Conservation (phyloP, 2,329 filamentous ascomycete species). For the Pseudogymnoascus sp. region DNA sequence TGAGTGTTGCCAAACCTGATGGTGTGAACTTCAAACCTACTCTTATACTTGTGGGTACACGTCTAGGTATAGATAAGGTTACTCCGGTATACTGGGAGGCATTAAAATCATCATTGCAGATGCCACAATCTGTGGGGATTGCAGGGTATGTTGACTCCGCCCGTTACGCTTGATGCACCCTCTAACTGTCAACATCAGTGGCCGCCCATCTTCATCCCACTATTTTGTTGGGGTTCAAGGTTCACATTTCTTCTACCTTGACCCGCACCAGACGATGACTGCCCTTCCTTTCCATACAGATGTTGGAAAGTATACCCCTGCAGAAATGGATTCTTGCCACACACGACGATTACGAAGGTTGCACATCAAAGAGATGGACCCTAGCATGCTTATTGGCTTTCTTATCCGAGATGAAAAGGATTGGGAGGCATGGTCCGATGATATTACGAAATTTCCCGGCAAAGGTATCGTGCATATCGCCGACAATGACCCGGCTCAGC, state of each 20-base stretch:
- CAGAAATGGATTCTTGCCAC: conserved; percentile 78
- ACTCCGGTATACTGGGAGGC: conserved; percentile 94
- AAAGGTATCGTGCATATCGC: conserved; percentile 84
- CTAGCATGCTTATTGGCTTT: conserved; percentile 95
- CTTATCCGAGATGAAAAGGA: conserved; percentile 76
- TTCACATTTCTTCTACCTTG: conserved; percentile 83
- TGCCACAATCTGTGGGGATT: conserved; percentile 90
- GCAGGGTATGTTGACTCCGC: conserved; percentile 60
- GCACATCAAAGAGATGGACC: conserved; percentile 88
- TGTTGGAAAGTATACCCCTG: conserved; percentile 52
- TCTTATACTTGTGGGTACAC: conserved; percentile 78
- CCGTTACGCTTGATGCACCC: not conserved
- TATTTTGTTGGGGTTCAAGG: conserved; percentile 70
- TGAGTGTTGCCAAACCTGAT: conserved; percentile 64
- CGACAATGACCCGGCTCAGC: conserved; percentile 55
- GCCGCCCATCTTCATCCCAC: conserved; percentile 74
- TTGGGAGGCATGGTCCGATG: conserved; percentile 73
- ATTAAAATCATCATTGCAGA: conserved; percentile 75
- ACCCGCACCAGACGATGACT: conserved; percentile 80
- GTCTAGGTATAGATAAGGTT: conserved; percentile 88
- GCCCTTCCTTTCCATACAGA: conserved; percentile 59
- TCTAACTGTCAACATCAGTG: conserved; percentile 43
- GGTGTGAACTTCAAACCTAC: conserved; percentile 69
- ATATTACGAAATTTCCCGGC: conserved; percentile 67
- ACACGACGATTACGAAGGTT: conserved; percentile 76